phyloP scores from a whole-genome alignment of 306 rosid species.

The Hylodesmum podocarpum region DNA sequence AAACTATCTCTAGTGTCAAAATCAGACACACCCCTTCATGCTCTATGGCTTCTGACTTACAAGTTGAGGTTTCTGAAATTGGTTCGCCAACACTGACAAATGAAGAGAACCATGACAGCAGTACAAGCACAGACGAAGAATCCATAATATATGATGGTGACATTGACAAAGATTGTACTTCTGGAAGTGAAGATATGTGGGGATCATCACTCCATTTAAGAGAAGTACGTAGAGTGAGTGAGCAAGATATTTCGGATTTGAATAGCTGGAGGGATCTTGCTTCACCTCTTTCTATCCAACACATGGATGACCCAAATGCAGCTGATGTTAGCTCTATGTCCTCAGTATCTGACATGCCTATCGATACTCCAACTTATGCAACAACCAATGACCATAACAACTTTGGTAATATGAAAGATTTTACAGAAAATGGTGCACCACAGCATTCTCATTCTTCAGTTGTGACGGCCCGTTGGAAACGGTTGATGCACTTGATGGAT shows the following conservation, averaged over 20 bases:
- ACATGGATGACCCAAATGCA: constrained; percentile 43
- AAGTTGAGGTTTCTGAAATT: constrained; percentile 86
- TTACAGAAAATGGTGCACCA: constrained; percentile 24
- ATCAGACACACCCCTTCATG: constrained; percentile 48
- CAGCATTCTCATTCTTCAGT: constrained; percentile 38
- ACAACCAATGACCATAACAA: constrained; percentile 10
- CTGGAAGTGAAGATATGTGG: constrained; percentile 52
- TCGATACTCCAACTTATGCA: constrained; percentile 32
- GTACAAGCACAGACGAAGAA: constrained; percentile 56
- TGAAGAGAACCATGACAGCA: constrained; percentile 51
- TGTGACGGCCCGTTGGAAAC: constrained; percentile 35
- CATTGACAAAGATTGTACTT: constrained; percentile 45
- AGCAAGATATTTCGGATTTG: constrained; percentile 31
- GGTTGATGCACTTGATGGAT: constrained; percentile 28
- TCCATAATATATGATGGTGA: constrained; percentile 58
- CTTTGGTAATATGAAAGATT: constrained; percentile 27
- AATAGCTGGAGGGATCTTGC: constrained; percentile 27
- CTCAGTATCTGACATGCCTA: constrained; percentile 30
- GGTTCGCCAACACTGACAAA: constrained; percentile 66
- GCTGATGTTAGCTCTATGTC: constrained; percentile 44
- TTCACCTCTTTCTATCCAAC: constrained; percentile 25
- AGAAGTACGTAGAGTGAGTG: constrained; percentile 29
- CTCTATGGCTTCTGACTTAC: constrained; percentile 86
- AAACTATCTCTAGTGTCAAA: constrained; percentile 8
- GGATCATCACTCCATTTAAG: constrained; percentile 44